A percentile compares a stretch with the other conserved stretches of the same genome.
Evolutionary conservation across 148 eudicot species (phyloP).

Genomic region (Vaccinium vitisidaea): DNA sequence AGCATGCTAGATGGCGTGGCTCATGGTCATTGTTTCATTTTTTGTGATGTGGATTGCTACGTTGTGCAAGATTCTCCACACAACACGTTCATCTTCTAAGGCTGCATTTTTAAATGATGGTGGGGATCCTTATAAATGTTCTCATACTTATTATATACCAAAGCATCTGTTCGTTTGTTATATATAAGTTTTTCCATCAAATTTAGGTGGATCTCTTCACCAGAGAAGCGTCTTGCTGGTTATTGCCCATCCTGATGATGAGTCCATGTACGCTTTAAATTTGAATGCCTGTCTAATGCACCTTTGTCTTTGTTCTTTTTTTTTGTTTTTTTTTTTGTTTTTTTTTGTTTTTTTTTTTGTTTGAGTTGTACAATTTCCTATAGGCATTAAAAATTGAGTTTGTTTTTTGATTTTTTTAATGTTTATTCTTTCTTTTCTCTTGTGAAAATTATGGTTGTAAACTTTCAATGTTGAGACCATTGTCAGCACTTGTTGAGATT

Average conservation of each 20-base stretch:
- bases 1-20: slow-evolving; percentile 45
- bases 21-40: slow-evolving; percentile 28
- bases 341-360: too few species aligned
- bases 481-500: neutral
- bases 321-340: too few species aligned
- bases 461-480: neutral
- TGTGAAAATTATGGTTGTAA: neutral
- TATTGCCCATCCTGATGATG: slow-evolving; percentile 95
- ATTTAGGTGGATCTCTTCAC: slow-evolving; percentile 25
- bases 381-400: neutral
- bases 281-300: neutral
- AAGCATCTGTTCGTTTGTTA: neutral
- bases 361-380: neutral
- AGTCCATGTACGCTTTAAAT: slow-evolving; percentile 66
- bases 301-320: neutral
- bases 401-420: neutral
- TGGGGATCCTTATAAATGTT: neutral
- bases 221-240: slow-evolving; percentile 69
- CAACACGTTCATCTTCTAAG: slow-evolving; percentile 23
- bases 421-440: slow-evolving; percentile 1
- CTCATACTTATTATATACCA: neutral
- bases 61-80: slow-evolving; percentile 39
- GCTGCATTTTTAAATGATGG: slow-evolving; percentile 29
- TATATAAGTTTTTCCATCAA: neutral
- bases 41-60: slow-evolving; percentile 46